Evolutionary conservation across 345 rosid genomes (phyloP).

Genomic region (Iberis pinnata): DNA sequence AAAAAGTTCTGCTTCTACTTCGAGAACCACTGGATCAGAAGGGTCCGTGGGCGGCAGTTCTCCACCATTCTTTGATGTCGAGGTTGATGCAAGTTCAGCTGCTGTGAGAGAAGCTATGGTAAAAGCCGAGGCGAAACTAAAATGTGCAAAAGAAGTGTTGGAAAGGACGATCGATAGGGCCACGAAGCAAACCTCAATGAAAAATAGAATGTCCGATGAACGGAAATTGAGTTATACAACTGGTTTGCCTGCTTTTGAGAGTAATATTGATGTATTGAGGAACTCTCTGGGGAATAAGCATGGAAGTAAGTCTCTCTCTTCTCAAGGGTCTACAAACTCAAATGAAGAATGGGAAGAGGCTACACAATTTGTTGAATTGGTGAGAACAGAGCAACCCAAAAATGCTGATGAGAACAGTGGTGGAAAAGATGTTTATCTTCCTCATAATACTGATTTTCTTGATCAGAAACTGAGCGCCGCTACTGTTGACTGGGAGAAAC

Average conservation of each 20-base stretch:
- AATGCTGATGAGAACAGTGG: conserved; percentile 36
- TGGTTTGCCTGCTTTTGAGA: conserved; percentile 30
- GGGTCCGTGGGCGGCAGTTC: conserved; percentile 41
- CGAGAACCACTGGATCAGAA: conserved; percentile 37
- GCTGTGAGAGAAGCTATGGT: conserved; percentile 77
- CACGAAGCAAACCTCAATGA: conserved; percentile 30
- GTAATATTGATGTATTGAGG: conserved; percentile 17
- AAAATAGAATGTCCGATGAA: conserved; percentile 33
- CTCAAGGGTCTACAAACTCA: conserved; percentile 36
- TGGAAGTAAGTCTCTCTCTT: conserved; percentile 35
- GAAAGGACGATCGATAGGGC: conserved; percentile 57
- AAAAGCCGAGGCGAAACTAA: conserved; percentile 70
- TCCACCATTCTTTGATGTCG: conserved; percentile 83
- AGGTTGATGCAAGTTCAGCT: conserved; percentile 78
- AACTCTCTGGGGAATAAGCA: conserved; percentile 31
- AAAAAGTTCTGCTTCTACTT: conserved; percentile 29
- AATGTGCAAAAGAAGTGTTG: conserved; percentile 56
- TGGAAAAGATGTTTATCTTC: conserved; percentile 29
- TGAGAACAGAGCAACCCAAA: conserved; percentile 42
- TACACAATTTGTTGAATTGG: conserved; percentile 59
- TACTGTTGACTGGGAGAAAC: conserved; percentile 31
- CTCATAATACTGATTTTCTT: conserved; percentile 19
- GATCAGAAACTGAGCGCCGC: conserved; percentile 39
- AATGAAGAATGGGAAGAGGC: conserved; percentile 77
- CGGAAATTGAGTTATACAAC: conserved; percentile 30